Base-by-base conservation (phyloP, 2,329 filamentous ascomycete genomes). In the Camptophora hylomeconis region DNA sequence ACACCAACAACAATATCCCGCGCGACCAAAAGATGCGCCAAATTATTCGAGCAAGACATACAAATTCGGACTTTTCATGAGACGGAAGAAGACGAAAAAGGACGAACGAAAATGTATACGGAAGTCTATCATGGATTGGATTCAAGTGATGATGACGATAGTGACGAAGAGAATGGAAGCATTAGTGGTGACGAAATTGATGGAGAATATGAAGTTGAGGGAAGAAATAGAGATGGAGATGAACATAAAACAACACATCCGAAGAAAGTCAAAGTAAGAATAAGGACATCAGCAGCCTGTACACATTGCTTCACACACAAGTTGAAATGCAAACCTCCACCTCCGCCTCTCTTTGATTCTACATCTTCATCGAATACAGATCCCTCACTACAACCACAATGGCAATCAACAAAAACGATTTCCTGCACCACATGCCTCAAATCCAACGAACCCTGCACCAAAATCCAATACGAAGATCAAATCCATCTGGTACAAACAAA, bases 31-130 rank as follows among this genome's bases (percentile, higher is more conserved):
- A 69, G 87, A 26, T 95, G 86, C 45, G 71, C 78, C 2, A 60
- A 69, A 24, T 58, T 93, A 0, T 93, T 94, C 43, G 68, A 66
- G 0, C 70, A 89, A 52, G 60, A 67, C 14, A 83, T 89, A 69
- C 55, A 60, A 2, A 63, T 84, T 33, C 62, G 66, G 14, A 69
- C 61, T 0, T 54, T 82, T 14, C 44, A 58, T 27, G 64, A 65
- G 44, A 28, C 24, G 10, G 26, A 24, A 5, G 16, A 4, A 8
- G 20, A 12, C 20, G 13, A 11, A 18, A 13, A 29, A 16, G 17
- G 12, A 23, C 14, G 14, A 9, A 33, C 11, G 12, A 28, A 21
- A 4, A 12, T 26, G 16, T 13, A 29, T 16, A 32, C 37, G 8
- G 31, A 33, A 21, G 37, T 38, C 20, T 22, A 30, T 22, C 25